These are phyloP conservation scores for Phaseolus coccineus DNA, from an alignment of 331 rosid genomes.

Conservation along the genomic window DNA sequence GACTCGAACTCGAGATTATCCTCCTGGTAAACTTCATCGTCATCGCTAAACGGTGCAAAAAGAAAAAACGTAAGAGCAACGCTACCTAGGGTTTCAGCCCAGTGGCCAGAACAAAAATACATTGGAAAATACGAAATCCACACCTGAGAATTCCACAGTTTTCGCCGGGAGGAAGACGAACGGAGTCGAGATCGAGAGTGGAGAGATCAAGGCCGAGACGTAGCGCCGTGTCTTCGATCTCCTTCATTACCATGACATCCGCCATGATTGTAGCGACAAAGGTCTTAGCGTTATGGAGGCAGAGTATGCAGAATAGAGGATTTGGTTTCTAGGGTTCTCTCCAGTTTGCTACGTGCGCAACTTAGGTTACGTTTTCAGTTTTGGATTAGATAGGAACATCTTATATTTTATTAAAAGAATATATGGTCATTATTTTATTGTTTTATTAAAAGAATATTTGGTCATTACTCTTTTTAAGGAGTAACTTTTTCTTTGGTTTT, in stretches of 20 bases:
- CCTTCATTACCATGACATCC: conserved; percentile 64
- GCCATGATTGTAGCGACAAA: conserved; percentile 47
- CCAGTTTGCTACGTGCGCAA: background rate
- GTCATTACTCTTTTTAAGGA: too few species aligned
- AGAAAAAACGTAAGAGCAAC: background rate
- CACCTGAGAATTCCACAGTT: conserved; percentile 72
- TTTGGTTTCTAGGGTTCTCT: background rate
- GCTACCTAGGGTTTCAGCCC: background rate
- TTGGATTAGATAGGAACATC: background rate
- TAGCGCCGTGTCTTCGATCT: conserved; percentile 70
- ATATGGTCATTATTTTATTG: too few species aligned
- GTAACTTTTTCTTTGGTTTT: too few species aligned
- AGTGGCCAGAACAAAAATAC: background rate
- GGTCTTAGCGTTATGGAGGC: background rate
- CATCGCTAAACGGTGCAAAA: conserved; percentile 55
- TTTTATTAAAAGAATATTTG: too few species aligned
- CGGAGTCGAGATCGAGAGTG: conserved; percentile 63
- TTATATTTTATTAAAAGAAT: background rate
- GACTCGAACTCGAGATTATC: conserved; percentile 71
- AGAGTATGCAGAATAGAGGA: background rate
- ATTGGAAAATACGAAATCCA: background rate
- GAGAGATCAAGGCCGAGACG: conserved; percentile 71
- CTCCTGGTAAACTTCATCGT: conserved; percentile 67
- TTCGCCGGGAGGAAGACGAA: conserved; percentile 71
- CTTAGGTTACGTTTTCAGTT: background rate